Conservation (phyloP, 2,329 filamentous ascomycete genomes). For the Atkinsonella texensis region DNA sequence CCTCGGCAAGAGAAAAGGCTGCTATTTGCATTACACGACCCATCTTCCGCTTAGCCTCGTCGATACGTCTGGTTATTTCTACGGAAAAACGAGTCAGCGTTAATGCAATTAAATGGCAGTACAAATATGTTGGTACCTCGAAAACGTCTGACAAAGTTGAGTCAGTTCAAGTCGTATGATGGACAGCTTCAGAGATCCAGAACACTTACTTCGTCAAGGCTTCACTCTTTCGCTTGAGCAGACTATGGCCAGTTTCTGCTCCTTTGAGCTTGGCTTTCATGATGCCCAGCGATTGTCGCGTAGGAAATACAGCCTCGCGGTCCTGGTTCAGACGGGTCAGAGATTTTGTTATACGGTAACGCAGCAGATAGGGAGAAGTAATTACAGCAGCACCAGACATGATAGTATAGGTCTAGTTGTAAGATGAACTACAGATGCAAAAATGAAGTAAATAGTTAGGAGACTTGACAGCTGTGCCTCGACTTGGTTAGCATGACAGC, state of each 20-base stretch:
- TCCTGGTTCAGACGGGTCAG: constrained; percentile 42
- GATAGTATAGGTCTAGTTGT: constrained; percentile 3
- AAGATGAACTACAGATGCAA: neutral
- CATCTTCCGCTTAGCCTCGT: constrained; percentile 99
- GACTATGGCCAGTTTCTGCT: constrained; percentile 78
- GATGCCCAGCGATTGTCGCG: constrained; percentile 86
- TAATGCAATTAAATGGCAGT: constrained; percentile 4
- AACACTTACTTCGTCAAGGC: constrained; percentile 78
- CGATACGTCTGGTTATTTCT: constrained; percentile 95
- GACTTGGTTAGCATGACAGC: neutral
- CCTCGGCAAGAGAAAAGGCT: constrained; percentile 92
- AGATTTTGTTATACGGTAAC: neutral
- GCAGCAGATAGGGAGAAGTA: neutral
- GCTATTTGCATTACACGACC: constrained; percentile 98
- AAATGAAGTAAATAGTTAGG: neutral
- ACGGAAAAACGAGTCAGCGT: constrained; percentile 8
- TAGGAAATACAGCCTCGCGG: constrained; percentile 93
- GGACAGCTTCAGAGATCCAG: neutral
- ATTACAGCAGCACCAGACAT: constrained; percentile 23
- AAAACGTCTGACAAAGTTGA: constrained; percentile 3
- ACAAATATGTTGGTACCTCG: constrained; percentile 3
- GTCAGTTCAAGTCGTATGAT: neutral
- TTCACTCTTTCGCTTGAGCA: constrained; percentile 96
- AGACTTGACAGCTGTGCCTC: neutral
- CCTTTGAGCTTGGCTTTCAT: constrained; percentile 99